Evolutionary conservation across 73 alveolate species (phyloP).

Genomic region (Urostyla sp.): DNA sequence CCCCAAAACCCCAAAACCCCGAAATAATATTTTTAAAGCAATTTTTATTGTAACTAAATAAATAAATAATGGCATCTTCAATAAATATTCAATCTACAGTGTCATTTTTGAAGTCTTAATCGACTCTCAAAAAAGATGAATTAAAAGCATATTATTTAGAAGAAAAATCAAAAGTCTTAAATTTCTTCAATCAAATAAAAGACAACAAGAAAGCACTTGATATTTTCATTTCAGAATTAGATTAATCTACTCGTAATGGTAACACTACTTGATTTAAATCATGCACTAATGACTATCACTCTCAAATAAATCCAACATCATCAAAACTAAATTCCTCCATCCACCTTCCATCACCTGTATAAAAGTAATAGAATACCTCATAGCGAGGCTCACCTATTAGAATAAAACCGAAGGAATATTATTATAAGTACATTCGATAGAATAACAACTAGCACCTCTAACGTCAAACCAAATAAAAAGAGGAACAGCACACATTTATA

Average conservation of each 20-base stretch:
- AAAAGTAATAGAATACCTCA: neutral
- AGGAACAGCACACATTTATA: constrained; percentile 2
- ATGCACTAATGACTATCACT: neutral
- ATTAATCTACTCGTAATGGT: neutral
- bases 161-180: neutral
- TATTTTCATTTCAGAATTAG: neutral
- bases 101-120: too few species aligned
- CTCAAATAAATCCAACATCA: neutral
- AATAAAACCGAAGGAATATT: constrained; percentile 18
- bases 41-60: too few species aligned
- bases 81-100: too few species aligned
- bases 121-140: neutral
- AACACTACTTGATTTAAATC: too few species aligned
- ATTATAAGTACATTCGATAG: constrained; percentile 20
- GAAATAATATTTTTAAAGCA: too few species aligned
- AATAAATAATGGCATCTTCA: too few species aligned
- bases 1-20: too few species aligned
- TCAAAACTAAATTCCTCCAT: neutral
- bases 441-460: constrained; percentile 15
- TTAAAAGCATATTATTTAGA: too few species aligned
- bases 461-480: constrained; percentile 3
- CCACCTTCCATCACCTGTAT: neutral
- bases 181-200: constrained; percentile 16
- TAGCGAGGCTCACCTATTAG: neutral
- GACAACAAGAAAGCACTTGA: constrained; percentile 42